Evolutionary conservation across 176 grass and related monocot species (phyloP).

Genomic region (Aegilops bicornis): DNA sequence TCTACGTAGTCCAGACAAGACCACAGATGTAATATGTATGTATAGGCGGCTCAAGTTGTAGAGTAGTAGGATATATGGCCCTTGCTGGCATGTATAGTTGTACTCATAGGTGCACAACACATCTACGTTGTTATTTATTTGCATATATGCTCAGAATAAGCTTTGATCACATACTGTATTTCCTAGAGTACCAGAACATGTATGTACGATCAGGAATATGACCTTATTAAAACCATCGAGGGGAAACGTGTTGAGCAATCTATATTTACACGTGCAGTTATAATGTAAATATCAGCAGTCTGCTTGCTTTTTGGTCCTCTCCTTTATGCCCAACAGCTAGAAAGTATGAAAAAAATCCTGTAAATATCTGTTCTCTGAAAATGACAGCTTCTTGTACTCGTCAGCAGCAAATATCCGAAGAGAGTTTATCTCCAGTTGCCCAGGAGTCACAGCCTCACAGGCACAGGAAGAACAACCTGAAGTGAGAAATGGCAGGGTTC

Average conservation of each 20-base stretch:
- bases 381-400: constrained; percentile 36
- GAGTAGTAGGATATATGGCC: constrained; percentile 14
- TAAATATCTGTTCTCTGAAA: constrained; percentile 43
- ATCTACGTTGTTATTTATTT: not conserved
- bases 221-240: not conserved
- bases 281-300: constrained; percentile 1
- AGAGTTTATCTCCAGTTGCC: constrained; percentile 11
- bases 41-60: constrained; percentile 21
- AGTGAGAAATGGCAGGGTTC: constrained; percentile 33
- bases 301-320: constrained; percentile 18
- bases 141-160: constrained; percentile 22
- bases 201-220: not conserved
- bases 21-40: constrained; percentile 77
- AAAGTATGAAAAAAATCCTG: not conserved
- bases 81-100: constrained; percentile 23
- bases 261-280: not conserved
- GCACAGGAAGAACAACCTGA: constrained; percentile 17
- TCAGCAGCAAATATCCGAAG: constrained; percentile 41
- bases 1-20: constrained; percentile 93
- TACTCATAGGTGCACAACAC: constrained; percentile 16
- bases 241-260: not conserved
- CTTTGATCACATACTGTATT: not conserved
- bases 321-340: not conserved
- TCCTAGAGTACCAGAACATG: not conserved
- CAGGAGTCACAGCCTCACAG: constrained; percentile 12